Conservation (phyloP, 495 filamentous ascomycete species). For the Aspergillus sclerotioniger region DNA sequence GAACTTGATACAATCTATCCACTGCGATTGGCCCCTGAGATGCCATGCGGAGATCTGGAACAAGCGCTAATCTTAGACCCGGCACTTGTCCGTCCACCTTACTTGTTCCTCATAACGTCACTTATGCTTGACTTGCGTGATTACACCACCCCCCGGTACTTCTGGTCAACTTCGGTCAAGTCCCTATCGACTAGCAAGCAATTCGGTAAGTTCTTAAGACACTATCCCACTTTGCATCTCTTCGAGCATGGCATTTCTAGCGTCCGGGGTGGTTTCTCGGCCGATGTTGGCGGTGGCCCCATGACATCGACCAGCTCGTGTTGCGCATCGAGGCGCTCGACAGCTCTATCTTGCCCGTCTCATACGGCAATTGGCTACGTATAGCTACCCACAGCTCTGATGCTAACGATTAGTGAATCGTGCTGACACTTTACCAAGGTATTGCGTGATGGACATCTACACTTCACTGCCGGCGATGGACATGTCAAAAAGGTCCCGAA, state of each 20-base stretch:
- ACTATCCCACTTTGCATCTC: neutral
- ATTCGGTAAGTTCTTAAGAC: neutral
- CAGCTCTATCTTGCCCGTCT: neutral
- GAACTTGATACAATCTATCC: neutral
- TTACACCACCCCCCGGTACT: slow-evolving; percentile 4
- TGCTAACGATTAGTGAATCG: neutral
- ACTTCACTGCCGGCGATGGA: neutral
- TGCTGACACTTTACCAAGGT: neutral
- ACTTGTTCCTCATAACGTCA: slow-evolving; percentile 24
- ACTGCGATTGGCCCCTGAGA: neutral
- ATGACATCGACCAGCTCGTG: neutral
- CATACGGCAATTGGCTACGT: slow-evolving; percentile 11
- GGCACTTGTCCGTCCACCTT: neutral
- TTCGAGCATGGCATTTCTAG: neutral
- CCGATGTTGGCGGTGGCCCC: neutral
- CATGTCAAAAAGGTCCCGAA: neutral
- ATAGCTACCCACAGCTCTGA: neutral
- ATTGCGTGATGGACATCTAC: slow-evolving; percentile 19
- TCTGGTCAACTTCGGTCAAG: neutral
- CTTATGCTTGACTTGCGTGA: slow-evolving; percentile 19
- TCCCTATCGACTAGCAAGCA: neutral
- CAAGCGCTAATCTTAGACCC: slow-evolving; percentile 9
- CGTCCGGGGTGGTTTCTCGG: neutral
- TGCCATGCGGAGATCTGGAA: neutral
- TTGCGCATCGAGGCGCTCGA: neutral